phyloP scores from a whole-genome alignment of 768 basidiomycete species.

The Cystofilobasidium ferigula region DNA sequence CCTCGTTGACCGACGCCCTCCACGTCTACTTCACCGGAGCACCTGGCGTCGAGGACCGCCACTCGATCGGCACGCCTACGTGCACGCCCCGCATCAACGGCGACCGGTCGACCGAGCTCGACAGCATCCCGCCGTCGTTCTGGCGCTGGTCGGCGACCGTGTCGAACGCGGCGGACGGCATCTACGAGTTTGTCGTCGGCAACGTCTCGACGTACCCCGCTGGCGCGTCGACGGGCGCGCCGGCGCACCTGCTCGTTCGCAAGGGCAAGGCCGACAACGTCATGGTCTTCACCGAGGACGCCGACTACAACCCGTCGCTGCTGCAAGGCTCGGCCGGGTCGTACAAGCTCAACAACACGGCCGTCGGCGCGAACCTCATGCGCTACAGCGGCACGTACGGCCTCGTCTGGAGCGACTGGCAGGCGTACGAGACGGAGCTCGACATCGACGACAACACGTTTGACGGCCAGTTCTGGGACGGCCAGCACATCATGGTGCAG shows the following conservation, averaged over 20 bases:
- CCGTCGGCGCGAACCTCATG: conserved; percentile 74
- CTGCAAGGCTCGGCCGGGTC: conserved; percentile 31
- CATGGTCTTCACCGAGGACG: conserved; percentile 63
- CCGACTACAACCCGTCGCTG: conserved; percentile 56
- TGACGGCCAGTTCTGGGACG: conserved; percentile 56
- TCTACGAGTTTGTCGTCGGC: conserved; percentile 59
- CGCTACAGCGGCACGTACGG: conserved; percentile 81
- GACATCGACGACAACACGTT: conserved; percentile 54
- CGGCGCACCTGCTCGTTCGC: conserved; percentile 66
- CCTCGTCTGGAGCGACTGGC: conserved; percentile 70
- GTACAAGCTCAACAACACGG: conserved; percentile 44
- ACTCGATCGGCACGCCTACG: conserved; percentile 34
- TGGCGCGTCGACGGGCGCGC: conserved; percentile 48
- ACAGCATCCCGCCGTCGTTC: conserved; percentile 47
- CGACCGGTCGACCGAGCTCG: conserved; percentile 36
- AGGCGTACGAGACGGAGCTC: conserved; percentile 65
- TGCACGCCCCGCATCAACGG: background rate
- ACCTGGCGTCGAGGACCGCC: conserved; percentile 49
- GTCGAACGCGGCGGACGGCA: conserved; percentile 64
- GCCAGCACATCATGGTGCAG: conserved; percentile 78
- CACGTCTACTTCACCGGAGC: conserved; percentile 61
- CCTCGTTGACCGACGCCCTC: conserved; percentile 53
- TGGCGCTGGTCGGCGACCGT: conserved; percentile 72
- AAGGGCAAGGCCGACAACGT: conserved; percentile 65
- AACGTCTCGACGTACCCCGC: conserved; percentile 44